phyloP scores from a whole-genome alignment of 2,329 filamentous ascomycete species.

The Sporothrix schenckii region DNA sequence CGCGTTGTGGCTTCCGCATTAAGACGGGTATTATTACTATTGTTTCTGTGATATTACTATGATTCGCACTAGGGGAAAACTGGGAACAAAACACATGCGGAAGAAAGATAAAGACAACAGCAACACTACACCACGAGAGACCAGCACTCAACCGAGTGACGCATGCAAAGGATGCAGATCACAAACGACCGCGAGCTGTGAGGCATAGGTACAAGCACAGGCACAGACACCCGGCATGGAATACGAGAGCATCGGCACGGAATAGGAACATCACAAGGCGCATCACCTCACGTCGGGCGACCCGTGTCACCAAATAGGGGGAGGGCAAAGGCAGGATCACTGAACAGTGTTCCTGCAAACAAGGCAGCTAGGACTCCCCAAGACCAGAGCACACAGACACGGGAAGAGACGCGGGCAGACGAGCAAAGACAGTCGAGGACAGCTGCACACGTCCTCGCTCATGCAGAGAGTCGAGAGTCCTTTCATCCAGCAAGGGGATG shows the following conservation, averaged over 20 bases:
- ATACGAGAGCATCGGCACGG: constrained; percentile 13
- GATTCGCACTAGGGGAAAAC: constrained; percentile 22
- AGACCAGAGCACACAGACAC: not conserved
- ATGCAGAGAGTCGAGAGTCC: not conserved
- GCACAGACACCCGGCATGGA: not conserved
- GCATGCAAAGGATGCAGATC: constrained; percentile 12
- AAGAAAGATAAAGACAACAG: not conserved
- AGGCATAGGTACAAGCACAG: not conserved
- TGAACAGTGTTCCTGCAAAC: not conserved
- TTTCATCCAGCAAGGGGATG: not conserved
- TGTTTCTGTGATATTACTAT: constrained; percentile 27
- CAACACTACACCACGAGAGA: not conserved
- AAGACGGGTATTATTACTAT: constrained; percentile 27
- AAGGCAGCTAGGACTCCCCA: not conserved
- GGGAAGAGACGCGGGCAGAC: not conserved
- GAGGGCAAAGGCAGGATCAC: constrained; percentile 6
- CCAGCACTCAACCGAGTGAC: not conserved
- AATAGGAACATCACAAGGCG: constrained; percentile 18
- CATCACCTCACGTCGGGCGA: constrained; percentile 12
- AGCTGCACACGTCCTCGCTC: constrained; percentile 11
- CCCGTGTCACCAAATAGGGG: constrained; percentile 6
- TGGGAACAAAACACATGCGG: constrained; percentile 26
- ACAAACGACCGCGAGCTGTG: not conserved
- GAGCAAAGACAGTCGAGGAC: not conserved
- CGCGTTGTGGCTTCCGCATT: constrained; percentile 27